Evolutionary conservation across 202 grass and related monocot genomes (phyloP).

Genomic region (Dendrocalamus latiflorus): DNA sequence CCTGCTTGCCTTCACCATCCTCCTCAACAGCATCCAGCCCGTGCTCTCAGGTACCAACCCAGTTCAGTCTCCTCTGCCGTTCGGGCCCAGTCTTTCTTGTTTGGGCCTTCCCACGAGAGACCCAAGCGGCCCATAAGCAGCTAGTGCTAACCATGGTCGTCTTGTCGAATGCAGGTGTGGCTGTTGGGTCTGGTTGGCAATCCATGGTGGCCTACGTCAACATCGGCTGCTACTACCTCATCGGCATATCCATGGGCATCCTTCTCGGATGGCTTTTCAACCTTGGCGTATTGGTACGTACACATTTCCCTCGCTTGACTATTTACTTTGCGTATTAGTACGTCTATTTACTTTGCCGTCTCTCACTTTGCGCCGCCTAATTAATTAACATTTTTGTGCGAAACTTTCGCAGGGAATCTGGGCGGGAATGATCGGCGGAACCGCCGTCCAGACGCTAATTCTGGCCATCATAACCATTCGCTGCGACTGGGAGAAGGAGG

Average conservation of each 20-base stretch:
- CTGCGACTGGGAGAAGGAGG: constrained; percentile 95
- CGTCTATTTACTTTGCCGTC: too few relatives aligned
- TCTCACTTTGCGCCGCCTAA: too few relatives aligned
- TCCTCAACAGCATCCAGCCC: constrained; percentile 92
- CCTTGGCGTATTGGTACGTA: constrained; percentile 70
- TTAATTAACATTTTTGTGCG: neutral
- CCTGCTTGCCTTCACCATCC: constrained; percentile 67
- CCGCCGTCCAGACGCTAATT: constrained; percentile 79
- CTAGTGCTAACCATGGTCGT: neutral
- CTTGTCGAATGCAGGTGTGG: constrained; percentile 50
- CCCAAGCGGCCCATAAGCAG: neutral
- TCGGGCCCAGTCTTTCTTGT: rapidly evolving
- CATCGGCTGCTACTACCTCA: constrained; percentile 77
- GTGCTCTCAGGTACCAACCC: constrained; percentile 57
- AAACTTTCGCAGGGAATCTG: constrained; percentile 65
- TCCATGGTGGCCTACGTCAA: constrained; percentile 83
- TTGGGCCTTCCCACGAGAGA: neutral
- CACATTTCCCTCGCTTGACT: neutral
- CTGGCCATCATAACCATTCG: constrained; percentile 63
- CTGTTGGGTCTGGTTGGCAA: constrained; percentile 95
- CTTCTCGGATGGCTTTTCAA: constrained; percentile 79
- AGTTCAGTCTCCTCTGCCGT: rapidly evolving
- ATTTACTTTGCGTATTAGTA: too few relatives aligned
- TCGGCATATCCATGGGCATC: constrained; percentile 86
- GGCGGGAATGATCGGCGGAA: constrained; percentile 94